phyloP scores from a whole-genome alignment of 2,329 filamentous ascomycete genomes.

The Balansia obtecta region DNA sequence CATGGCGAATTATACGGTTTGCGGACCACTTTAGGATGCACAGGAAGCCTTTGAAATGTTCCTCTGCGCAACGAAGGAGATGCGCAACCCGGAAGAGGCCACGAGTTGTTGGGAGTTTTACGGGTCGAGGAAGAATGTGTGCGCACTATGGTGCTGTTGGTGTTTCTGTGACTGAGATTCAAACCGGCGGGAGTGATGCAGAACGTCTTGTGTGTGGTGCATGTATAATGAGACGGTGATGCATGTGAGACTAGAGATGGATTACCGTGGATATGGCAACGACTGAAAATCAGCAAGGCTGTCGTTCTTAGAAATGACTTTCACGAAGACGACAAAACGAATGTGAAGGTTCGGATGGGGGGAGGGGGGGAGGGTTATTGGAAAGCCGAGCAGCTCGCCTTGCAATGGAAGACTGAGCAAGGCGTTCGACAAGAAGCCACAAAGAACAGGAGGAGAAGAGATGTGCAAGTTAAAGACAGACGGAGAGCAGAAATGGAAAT shows the following conservation, averaged over 20 bases:
- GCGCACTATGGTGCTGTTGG: not conserved
- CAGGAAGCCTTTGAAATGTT: not conserved
- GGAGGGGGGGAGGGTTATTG: too few species aligned
- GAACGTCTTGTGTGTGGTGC: not conserved
- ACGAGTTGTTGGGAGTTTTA: not conserved
- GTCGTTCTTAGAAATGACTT: not conserved
- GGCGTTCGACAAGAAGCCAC: not conserved
- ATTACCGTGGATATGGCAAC: not conserved
- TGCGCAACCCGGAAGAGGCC: not conserved
- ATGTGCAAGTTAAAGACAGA: not conserved
- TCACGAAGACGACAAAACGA: not conserved
- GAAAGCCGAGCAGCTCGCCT: not conserved
- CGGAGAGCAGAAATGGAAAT: not conserved
- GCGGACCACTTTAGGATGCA: not conserved
- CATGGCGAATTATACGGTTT: constrained; percentile 30
- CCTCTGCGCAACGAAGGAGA: not conserved
- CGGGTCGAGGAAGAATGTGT: not conserved
- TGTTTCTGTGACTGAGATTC: not conserved
- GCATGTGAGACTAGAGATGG: not conserved
- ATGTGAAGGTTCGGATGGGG: not conserved
- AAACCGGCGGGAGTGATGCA: not conserved
- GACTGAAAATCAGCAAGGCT: not conserved
- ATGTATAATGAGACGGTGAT: not conserved
- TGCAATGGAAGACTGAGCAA: not conserved
- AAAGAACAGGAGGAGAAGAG: not conserved